These are phyloP conservation scores for Russula dissimulans DNA, from an alignment of 768 basidiomycete genomes.

Conservation along the genomic window DNA sequence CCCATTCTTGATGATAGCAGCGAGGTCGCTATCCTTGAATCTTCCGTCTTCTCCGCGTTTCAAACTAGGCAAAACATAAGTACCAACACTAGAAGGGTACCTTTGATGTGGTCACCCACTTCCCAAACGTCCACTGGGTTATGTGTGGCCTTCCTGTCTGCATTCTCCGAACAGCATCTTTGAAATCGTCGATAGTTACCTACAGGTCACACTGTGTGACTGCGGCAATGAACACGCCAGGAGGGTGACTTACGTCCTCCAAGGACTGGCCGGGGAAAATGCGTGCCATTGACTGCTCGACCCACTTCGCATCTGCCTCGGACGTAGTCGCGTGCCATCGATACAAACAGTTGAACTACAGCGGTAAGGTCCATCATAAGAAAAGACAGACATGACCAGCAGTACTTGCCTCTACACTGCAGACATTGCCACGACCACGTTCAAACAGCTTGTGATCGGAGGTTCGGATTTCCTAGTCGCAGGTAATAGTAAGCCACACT, in stretches of 20 bases:
- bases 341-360: conserved; percentile 76
- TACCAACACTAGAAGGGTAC: no score
- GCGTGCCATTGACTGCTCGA: conserved; percentile 36
- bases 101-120: conserved; percentile 30
- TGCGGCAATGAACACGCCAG: not conserved
- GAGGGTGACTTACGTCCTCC: conserved; percentile 28
- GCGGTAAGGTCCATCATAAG: not conserved
- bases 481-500: not conserved
- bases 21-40: conserved; percentile 67
- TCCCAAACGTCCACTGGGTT: conserved; percentile 58
- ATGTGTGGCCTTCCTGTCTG: conserved; percentile 36
- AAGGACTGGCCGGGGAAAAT: conserved; percentile 46
- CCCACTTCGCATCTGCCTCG: conserved; percentile 62
- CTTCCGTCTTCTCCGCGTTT: conserved; percentile 47
- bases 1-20: conserved; percentile 57
- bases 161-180: conserved; percentile 32
- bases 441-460: conserved; percentile 60
- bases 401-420: conserved; percentile 61
- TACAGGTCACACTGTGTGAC: conserved; percentile 15
- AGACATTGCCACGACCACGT: conserved; percentile 71
- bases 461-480: conserved; percentile 51
- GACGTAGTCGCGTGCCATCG: conserved; percentile 84
- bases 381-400: not conserved
- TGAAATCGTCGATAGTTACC: conserved; percentile 43
- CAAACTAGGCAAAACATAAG: conserved; percentile 33